Conservation (phyloP, 164 flowering plant genomes). For the Santalum album region DNA sequence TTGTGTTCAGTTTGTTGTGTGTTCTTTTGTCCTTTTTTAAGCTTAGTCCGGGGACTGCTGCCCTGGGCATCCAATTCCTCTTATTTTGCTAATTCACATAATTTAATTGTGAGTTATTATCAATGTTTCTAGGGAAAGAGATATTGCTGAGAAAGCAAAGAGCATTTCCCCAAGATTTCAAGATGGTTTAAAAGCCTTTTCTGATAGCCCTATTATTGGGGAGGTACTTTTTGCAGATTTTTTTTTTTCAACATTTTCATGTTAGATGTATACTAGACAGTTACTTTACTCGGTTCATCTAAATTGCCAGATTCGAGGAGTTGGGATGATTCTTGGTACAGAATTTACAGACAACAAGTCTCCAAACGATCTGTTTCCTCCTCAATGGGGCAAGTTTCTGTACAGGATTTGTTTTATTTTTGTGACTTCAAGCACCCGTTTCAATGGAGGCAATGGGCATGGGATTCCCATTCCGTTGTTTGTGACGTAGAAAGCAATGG, state of each 20-base stretch:
- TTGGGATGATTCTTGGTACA: slow-evolving; percentile 85
- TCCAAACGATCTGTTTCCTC: slow-evolving; percentile 82
- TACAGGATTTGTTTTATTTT: background rate
- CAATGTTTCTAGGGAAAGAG: slow-evolving; percentile 63
- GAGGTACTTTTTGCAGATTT: slow-evolving; percentile 54
- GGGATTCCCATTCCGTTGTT: too few species aligned
- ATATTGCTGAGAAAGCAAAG: slow-evolving; percentile 57
- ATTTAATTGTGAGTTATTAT: background rate
- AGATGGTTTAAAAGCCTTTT: slow-evolving; percentile 67
- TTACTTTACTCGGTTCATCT: background rate
- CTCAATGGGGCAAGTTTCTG: slow-evolving; percentile 80
- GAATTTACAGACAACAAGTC: slow-evolving; percentile 92
- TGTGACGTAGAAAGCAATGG: too few species aligned
- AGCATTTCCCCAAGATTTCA: slow-evolving; percentile 73
- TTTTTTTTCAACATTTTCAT: background rate
- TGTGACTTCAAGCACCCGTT: background rate
- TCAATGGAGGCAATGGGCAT: too few species aligned
- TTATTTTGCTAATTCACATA: background rate
- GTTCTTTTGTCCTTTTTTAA: too few species aligned
- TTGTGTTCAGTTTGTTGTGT: too few species aligned
- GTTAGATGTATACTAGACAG: background rate
- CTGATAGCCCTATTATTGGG: slow-evolving; percentile 89
- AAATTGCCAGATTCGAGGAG: slow-evolving; percentile 75
- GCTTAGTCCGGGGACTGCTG: too few species aligned
- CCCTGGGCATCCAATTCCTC: too few species aligned